phyloP scores from a whole-genome alignment of 1,284 basidiomycete species.

The Sanguinoderma infundibulare region DNA sequence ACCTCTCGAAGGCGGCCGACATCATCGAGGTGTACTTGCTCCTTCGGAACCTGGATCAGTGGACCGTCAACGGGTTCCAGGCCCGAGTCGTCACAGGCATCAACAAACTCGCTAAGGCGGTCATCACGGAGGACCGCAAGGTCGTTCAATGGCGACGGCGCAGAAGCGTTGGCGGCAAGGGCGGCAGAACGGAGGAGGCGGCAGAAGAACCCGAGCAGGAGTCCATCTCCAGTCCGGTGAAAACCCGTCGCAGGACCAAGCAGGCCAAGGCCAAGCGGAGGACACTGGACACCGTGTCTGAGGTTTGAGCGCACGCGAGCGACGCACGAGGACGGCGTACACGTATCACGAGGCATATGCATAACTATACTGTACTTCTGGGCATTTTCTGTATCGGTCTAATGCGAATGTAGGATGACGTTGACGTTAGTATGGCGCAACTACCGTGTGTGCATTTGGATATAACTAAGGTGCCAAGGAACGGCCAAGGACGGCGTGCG shows the following conservation, averaged over 20 bases:
- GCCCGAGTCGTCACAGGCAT: conserved; percentile 46
- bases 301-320: neutral
- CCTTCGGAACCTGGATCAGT: conserved; percentile 57
- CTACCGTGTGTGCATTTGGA: neutral
- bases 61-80: conserved; percentile 41
- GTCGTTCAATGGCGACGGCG: conserved; percentile 51
- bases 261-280: neutral
- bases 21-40: conserved; percentile 56
- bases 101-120: conserved; percentile 27
- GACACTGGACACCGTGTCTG: neutral
- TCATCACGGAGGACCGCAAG: conserved; percentile 42
- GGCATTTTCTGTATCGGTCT: neutral
- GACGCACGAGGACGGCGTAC: neutral
- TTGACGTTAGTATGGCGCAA: neutral
- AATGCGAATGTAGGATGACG: neutral
- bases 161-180: conserved; percentile 36
- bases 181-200: neutral
- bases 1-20: conserved; percentile 46
- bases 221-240: conserved; percentile 3
- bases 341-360: neutral
- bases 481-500: neutral
- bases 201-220: neutral
- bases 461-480: neutral
- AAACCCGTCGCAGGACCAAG: neutral
- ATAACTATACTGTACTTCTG: neutral